phyloP scores from a whole-genome alignment of 2,329 filamentous ascomycete genomes.

The Leptographium flavum region DNA sequence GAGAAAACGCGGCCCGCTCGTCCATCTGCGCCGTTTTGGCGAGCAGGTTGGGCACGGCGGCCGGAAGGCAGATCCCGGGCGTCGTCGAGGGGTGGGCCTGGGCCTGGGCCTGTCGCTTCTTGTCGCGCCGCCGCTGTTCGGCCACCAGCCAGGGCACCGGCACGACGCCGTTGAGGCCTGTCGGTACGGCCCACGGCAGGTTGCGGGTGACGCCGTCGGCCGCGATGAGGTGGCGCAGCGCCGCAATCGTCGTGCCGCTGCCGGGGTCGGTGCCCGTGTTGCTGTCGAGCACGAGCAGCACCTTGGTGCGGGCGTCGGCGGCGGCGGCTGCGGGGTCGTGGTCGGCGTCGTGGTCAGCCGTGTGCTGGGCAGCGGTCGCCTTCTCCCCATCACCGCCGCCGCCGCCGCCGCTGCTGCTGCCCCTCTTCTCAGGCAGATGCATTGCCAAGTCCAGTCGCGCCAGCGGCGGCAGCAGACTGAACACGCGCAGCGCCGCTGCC shows the following conservation, averaged over 20 bases:
- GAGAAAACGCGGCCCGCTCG: slow-evolving; percentile 19
- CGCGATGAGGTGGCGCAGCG: slow-evolving; percentile 23
- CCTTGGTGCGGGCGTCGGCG: slow-evolving; percentile 14
- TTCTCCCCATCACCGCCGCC: too few species aligned
- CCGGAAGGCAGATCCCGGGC: too few species aligned
- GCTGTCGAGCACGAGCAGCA: slow-evolving; percentile 21
- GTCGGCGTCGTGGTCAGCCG: slow-evolving; percentile 3
- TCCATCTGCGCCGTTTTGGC: slow-evolving; percentile 15
- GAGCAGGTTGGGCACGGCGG: slow-evolving; percentile 6
- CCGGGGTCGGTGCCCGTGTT: slow-evolving; percentile 17
- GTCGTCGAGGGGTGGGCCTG: slow-evolving; percentile 6
- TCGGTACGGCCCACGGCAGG: slow-evolving; percentile 21
- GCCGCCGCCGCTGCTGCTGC: not conserved
- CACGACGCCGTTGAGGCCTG: slow-evolving; percentile 11
- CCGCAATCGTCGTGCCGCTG: slow-evolving; percentile 15
- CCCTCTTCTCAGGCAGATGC: slow-evolving; percentile 9
- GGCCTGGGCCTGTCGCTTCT: not conserved
- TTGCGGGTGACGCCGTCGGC: slow-evolving; percentile 28
- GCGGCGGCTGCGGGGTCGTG: slow-evolving; percentile 8
- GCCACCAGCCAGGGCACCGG: slow-evolving; percentile 11
- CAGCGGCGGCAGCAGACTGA: slow-evolving; percentile 20
- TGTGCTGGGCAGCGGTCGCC: too few species aligned
- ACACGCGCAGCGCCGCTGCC: slow-evolving; percentile 11
- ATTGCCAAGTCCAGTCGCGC: slow-evolving; percentile 13
- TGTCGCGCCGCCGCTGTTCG: slow-evolving; percentile 6